These are phyloP conservation scores for Colletotrichum phormii DNA, from an alignment of 2,329 filamentous ascomycete genomes.

Conservation along the genomic window DNA sequence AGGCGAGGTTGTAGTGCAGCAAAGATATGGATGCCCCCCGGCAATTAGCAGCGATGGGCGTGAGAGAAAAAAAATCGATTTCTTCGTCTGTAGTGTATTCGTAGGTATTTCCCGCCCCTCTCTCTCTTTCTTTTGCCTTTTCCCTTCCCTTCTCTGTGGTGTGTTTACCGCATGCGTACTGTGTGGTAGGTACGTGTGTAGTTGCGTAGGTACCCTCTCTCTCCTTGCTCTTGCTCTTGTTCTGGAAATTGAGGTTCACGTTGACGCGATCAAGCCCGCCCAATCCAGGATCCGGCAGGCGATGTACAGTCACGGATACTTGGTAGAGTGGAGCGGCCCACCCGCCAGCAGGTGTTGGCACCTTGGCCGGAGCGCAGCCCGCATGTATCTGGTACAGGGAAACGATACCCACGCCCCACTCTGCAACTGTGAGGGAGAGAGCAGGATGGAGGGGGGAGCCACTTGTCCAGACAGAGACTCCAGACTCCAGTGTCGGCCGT, in stretches of 20 bases:
- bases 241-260: constrained; percentile 35
- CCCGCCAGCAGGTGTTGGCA: constrained; percentile 11
- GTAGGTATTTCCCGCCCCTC: neutral
- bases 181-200: neutral
- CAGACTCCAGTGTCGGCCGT: neutral
- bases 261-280: constrained; percentile 34
- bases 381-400: constrained; percentile 21
- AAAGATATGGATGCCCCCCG: constrained; percentile 21
- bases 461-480: constrained; percentile 3
- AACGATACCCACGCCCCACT: neutral
- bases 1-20: constrained; percentile 16
- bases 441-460: constrained; percentile 1
- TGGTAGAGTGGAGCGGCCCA: constrained; percentile 6
- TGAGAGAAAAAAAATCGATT: constrained; percentile 6
- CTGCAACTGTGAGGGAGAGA: neutral
- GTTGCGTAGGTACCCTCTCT: neutral
- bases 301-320: constrained; percentile 22
- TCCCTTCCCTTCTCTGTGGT: neutral
- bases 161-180: neutral
- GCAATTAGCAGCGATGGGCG: constrained; percentile 15
- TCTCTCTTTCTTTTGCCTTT: neutral
- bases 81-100: neutral
- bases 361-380: constrained; percentile 16
- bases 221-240: constrained; percentile 12
- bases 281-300: constrained; percentile 32